Percentiles rank a stretch among this genome's conserved stretches.
phyloP scores from a whole-genome alignment of 108 stramenopile genomes.

The Nitzschia palea region DNA sequence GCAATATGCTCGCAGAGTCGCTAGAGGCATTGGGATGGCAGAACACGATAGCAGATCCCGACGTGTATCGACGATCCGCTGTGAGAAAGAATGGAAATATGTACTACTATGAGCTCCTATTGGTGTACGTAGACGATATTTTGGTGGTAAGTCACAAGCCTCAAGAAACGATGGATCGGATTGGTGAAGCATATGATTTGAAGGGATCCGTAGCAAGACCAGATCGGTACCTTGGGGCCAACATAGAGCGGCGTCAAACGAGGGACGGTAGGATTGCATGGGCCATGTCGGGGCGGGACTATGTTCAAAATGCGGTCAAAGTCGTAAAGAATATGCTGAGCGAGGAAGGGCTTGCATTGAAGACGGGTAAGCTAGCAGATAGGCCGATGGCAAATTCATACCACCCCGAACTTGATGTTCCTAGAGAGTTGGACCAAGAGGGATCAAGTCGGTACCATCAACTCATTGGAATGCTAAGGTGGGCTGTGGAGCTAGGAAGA shows the following conservation, averaged over 20 bases:
- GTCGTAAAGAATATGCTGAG: slow-evolving; percentile 15
- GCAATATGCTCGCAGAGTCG: slow-evolving; percentile 15
- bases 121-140: slow-evolving; percentile 33
- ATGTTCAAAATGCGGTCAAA: slow-evolving; percentile 37
- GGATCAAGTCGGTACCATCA: slow-evolving; percentile 14
- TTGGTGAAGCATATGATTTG: slow-evolving; percentile 3
- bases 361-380: background rate
- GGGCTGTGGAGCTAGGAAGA: slow-evolving; percentile 49
- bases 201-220: slow-evolving; percentile 23
- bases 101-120: slow-evolving; percentile 30
- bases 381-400: background rate
- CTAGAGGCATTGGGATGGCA: slow-evolving; percentile 8
- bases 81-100: background rate
- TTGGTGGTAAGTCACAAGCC: slow-evolving; percentile 12
- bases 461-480: slow-evolving; percentile 41
- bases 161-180: slow-evolving; percentile 26
- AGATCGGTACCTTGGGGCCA: slow-evolving; percentile 24
- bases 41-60: slow-evolving; percentile 20
- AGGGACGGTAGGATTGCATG: slow-evolving; percentile 7
- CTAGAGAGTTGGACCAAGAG: slow-evolving; percentile 18
- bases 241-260: background rate
- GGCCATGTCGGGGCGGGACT: slow-evolving; percentile 14
- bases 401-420: slow-evolving; percentile 7
- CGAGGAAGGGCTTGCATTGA: background rate
- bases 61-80: slow-evolving; percentile 10